Evolutionary conservation across 306 rosid genomes (phyloP).

Genomic region (Cucurbita argyrosperma): DNA sequence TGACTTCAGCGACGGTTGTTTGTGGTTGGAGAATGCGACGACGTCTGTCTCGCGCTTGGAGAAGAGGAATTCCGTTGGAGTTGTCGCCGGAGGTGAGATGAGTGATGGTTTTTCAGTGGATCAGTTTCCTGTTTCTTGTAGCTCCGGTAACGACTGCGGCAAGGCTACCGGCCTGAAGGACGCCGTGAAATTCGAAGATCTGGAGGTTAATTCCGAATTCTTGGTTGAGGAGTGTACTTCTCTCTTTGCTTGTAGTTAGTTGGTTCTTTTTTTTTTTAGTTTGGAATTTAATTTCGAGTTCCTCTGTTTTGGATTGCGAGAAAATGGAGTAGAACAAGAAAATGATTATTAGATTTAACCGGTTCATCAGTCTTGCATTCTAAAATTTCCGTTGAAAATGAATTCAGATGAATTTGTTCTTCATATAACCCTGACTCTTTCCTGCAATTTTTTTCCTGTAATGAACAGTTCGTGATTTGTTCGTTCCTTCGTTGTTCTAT

Average conservation of each 20-base stretch:
- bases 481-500: not conserved
- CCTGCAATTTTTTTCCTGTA: not conserved
- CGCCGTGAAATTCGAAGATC: slow-evolving; percentile 27
- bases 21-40: not conserved
- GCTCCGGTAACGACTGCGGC: slow-evolving; percentile 25
- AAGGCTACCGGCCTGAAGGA: slow-evolving; percentile 5
- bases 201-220: slow-evolving; percentile 34
- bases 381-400: not conserved
- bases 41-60: slow-evolving; percentile 17
- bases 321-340: not conserved
- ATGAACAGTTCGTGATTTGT: not conserved
- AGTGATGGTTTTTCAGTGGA: slow-evolving; percentile 10
- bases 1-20: not conserved
- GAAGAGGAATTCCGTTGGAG: not conserved
- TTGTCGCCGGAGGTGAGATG: not conserved
- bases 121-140: slow-evolving; percentile 23
- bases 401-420: not conserved
- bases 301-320: slow-evolving; percentile 1
- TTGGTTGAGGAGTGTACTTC: not conserved
- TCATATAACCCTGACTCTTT: not conserved
- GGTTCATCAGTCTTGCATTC: not conserved
- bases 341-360: not conserved
- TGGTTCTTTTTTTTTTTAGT: not conserved
- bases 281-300: not conserved
- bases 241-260: not conserved